A percentile compares a stretch with the other conserved stretches of the same genome.
Evolutionary conservation across 2,329 filamentous ascomycete genomes (phyloP).

Genomic region (Beauveria pseudobassiana): DNA sequence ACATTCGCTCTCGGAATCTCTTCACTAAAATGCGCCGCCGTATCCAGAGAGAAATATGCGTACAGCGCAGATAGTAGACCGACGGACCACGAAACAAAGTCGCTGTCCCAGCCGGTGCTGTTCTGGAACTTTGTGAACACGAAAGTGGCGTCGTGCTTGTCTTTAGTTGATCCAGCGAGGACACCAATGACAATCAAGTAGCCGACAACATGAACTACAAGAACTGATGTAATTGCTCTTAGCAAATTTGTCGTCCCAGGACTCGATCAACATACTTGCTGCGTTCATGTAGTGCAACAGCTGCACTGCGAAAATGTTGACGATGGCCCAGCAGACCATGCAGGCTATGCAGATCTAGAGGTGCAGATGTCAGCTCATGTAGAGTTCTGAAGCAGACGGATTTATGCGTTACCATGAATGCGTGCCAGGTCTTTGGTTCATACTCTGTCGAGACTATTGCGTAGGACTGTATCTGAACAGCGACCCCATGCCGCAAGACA

Average conservation of each 20-base stretch:
- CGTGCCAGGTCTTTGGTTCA: background rate
- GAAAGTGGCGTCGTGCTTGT: background rate
- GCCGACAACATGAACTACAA: background rate
- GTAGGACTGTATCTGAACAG: background rate
- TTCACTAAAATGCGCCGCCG: background rate
- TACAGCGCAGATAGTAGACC: background rate
- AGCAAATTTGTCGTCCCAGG: background rate
- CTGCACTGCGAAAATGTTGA: background rate
- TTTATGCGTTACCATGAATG: background rate
- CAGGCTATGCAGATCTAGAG: background rate
- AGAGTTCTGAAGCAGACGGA: background rate
- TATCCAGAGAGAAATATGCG: background rate
- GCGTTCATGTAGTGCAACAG: background rate
- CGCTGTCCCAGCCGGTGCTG: background rate
- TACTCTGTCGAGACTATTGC: background rate
- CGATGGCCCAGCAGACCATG: background rate
- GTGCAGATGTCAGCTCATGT: background rate
- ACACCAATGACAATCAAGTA: background rate
- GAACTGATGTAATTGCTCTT: background rate
- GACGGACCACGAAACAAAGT: background rate
- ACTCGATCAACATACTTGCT: background rate
- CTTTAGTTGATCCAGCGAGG: background rate
- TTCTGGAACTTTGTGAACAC: background rate
- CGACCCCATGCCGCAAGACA: background rate
- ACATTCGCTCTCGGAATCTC: background rate